phyloP scores from a whole-genome alignment of 345 rosid species.

The Salix exigua region DNA sequence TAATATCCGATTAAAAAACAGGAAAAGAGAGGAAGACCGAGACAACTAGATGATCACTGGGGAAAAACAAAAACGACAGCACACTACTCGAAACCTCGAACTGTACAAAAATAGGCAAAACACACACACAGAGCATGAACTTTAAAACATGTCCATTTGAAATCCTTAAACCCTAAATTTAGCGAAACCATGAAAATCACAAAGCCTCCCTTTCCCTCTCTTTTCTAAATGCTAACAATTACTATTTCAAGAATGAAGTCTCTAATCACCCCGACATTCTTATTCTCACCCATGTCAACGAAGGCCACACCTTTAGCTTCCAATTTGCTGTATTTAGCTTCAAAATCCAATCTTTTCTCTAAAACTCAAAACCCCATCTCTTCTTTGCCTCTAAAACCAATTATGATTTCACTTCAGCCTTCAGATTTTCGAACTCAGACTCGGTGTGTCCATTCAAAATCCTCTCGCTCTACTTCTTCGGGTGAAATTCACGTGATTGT shows the following conservation, averaged over 20 bases:
- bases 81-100: too few species aligned
- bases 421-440: constrained; percentile 12
- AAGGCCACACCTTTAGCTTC: constrained; percentile 19
- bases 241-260: constrained; percentile 47
- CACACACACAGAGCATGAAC: background rate
- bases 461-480: constrained; percentile 19
- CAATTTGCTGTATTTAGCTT: constrained; percentile 21
- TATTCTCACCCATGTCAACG: constrained; percentile 14
- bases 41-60: too few species aligned
- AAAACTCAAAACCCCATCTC: constrained; percentile 10
- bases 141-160: constrained; percentile 6
- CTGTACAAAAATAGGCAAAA: too few species aligned
- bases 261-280: constrained; percentile 32
- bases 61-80: too few species aligned
- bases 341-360: constrained; percentile 18
- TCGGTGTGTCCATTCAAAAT: constrained; percentile 26
- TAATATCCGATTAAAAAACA: too few species aligned
- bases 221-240: background rate
- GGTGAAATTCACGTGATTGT: constrained; percentile 79
- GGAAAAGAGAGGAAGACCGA: too few species aligned
- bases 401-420: constrained; percentile 13
- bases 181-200: background rate
- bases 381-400: constrained; percentile 17
- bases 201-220: background rate
- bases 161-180: constrained; percentile 36